Percentiles rank a stretch among this genome's conserved stretches.
Conservation (phyloP, 31 red algal species). For the Porphyra umbilicalis region DNA sequence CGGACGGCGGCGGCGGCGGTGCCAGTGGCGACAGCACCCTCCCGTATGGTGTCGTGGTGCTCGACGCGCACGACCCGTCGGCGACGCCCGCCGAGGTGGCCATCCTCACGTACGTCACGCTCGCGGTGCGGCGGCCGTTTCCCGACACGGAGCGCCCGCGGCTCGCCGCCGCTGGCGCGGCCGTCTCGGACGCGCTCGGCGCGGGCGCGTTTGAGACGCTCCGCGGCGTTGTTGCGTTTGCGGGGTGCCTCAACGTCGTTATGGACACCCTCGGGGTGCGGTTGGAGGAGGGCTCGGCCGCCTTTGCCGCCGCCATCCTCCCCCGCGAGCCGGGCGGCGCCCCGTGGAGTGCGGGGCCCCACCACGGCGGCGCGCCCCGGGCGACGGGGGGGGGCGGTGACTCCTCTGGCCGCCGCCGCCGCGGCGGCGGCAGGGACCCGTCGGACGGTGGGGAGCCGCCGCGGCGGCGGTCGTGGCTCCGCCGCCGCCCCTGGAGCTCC, state of each 20-base stretch:
- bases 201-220: background rate
- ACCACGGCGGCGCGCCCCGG: background rate
- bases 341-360: background rate
- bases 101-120: background rate
- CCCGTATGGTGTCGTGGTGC: background rate
- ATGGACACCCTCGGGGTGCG: constrained; percentile 6
- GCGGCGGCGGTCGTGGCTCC: no score
- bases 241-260: constrained; percentile 8
- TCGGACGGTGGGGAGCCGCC: no score
- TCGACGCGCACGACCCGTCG: background rate
- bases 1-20: background rate
- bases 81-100: background rate
- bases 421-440: background rate
- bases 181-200: background rate
- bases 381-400: background rate
- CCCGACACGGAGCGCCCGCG: background rate
- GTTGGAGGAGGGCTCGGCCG: background rate
- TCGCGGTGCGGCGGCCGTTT: background rate
- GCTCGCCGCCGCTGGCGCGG: background rate
- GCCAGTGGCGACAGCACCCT: background rate
- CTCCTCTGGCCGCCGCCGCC: no score
- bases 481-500: no score
- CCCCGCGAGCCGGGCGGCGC: background rate
- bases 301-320: background rate
- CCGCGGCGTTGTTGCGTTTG: constrained; percentile 6